Conservation (phyloP, 192 early-diverging fungal species). For the Coemansia sp. region DNA sequence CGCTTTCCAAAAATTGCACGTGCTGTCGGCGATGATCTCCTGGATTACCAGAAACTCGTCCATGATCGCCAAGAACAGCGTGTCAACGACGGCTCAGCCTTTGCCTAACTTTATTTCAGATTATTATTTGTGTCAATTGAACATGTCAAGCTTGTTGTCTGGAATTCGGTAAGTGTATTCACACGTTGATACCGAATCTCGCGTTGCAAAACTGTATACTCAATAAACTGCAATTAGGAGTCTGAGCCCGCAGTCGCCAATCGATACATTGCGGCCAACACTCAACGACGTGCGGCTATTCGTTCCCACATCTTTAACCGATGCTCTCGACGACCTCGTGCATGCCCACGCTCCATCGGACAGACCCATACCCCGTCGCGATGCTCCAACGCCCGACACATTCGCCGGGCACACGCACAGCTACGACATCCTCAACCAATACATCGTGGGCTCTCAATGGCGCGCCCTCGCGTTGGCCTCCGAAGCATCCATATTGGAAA, state of each 20-base stretch:
- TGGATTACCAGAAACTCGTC: constrained; percentile 25
- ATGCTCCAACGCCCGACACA: constrained; percentile 11
- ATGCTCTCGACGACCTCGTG: constrained; percentile 30
- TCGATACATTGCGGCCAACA: neutral
- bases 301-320: constrained; percentile 27
- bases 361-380: constrained; percentile 27
- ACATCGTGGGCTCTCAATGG: constrained; percentile 35
- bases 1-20: constrained; percentile 40
- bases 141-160: constrained; percentile 29
- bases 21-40: constrained; percentile 38
- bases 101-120: constrained; percentile 10
- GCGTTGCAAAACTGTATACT: neutral
- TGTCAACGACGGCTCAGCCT: constrained; percentile 19
- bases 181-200: neutral
- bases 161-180: constrained; percentile 26
- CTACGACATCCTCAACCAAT: constrained; percentile 45
- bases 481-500: constrained; percentile 22
- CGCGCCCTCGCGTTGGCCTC: constrained; percentile 36
- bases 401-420: constrained; percentile 20
- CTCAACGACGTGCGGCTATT: constrained; percentile 36
- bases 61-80: constrained; percentile 13
- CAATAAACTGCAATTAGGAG: neutral
- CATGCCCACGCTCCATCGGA: constrained; percentile 18
- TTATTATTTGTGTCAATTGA: neutral
- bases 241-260: neutral